Percentiles rank a stretch among this genome's conserved stretches.
phyloP scores from a whole-genome alignment of 192 early-diverging fungal species.

The Podila epigama region DNA sequence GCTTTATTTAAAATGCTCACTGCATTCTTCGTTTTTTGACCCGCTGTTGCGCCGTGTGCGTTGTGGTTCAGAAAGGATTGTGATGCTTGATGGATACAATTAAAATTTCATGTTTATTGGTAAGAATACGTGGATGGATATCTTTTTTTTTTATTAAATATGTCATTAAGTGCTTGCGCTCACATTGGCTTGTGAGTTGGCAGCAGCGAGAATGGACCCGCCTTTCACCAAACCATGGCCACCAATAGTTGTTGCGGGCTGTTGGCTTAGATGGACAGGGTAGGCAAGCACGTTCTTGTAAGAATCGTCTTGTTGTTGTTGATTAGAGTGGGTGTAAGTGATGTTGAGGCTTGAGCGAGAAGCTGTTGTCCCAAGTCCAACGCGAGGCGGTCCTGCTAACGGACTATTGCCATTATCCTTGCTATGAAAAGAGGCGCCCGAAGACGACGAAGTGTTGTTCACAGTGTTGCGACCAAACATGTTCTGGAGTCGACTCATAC shows the following conservation, averaged over 20 bases:
- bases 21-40: too few relatives aligned
- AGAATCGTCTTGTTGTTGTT: not conserved
- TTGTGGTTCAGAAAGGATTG: too few relatives aligned
- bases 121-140: not conserved
- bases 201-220: constrained; percentile 2
- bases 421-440: not conserved
- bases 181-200: not conserved
- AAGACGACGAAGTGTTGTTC: too few relatives aligned
- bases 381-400: not conserved
- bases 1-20: too few relatives aligned
- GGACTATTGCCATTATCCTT: not conserved
- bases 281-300: not conserved
- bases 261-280: not conserved
- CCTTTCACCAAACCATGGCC: constrained; percentile 3
- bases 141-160: not conserved
- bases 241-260: not conserved
- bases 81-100: too few relatives aligned
- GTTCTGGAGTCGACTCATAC: constrained; percentile 19
- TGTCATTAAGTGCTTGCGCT: not conserved
- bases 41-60: too few relatives aligned
- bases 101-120: too few relatives aligned
- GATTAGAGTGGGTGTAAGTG: too few relatives aligned
- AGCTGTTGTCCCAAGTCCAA: not conserved
- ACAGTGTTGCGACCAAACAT: constrained; percentile 34
- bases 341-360: not conserved